Evolutionary conservation across 2,329 filamentous ascomycete genomes (phyloP), one percentile per base, ranked within the genome.

Genomic region (Cercospora beticola): DNA sequence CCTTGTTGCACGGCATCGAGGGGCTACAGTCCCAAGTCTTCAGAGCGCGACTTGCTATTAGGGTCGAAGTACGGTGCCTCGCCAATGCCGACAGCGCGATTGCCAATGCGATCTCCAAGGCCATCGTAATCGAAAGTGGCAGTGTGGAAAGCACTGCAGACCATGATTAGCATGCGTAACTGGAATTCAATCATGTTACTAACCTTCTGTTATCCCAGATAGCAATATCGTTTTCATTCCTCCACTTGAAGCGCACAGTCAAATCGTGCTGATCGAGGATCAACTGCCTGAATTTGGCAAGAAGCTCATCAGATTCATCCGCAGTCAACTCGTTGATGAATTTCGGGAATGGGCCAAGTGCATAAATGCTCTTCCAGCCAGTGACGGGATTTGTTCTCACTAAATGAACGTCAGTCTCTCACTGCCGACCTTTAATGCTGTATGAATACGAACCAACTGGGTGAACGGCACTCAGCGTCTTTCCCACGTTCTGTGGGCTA

Each of bases 131-230:
- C 89, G 70, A 86, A 89, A 0, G 87, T 90, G 0, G 87, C 88
- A 43, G 84, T 85, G 72, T 89, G 87, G 77, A 86, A 88, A 1
- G 80, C 83, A 64, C 84, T 85, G 5, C 14, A 86, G 79, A 68
- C 90, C 90, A 74, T 10, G 18, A 90, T 88, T 89, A 89, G 91
- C 71, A 90, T 88, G 1, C 87, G 85, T 59, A 12, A 23, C n/a
- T 30, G 18, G 16, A n/a, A 18, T n/a, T 33, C 18, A 4, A 9
- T 21, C 14, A 58, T 43, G 1, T 46, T 61, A 21, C 40, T 7
- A 26, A 60, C 52, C 31, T 65, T 6, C 87, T 79, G 68, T 91
- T 91, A 74, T 91, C 89, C 89, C 89, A 91, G 70, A 91, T 88
- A 80, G 81, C 75, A 74, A 84, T 78, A 73, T 84, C 83, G 70